Percentiles rank a stretch among this genome's conserved stretches.
phyloP scores from a whole-genome alignment of 1,284 basidiomycete genomes.

The Heterobasidion irregulare region DNA sequence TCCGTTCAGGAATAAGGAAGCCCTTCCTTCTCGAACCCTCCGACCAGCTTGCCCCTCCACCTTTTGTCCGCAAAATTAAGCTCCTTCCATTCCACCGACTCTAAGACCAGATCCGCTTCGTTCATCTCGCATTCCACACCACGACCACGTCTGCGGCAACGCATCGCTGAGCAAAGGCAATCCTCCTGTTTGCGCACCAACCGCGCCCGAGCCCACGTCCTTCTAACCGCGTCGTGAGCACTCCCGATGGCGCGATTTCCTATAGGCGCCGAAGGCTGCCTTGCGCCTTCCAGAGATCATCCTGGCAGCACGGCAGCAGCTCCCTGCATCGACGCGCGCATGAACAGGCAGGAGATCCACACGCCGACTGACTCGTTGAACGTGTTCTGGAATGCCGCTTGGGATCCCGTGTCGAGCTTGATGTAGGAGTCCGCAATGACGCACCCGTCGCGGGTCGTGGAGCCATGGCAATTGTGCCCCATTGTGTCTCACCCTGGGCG shows the following conservation, averaged over 20 bases:
- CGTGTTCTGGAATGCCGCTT: constrained; percentile 20
- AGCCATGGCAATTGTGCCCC: not conserved
- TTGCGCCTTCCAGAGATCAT: constrained; percentile 29
- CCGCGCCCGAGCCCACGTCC: too few species aligned
- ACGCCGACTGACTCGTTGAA: constrained; percentile 6
- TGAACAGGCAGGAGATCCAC: constrained; percentile 5
- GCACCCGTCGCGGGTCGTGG: constrained; percentile 21
- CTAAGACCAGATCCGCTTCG: constrained; percentile 22
- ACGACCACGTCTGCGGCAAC: constrained; percentile 29
- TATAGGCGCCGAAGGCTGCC: constrained; percentile 21
- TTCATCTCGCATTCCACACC: constrained; percentile 20
- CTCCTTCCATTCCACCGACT: constrained; percentile 30
- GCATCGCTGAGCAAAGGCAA: too few species aligned
- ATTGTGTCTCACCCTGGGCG: not conserved
- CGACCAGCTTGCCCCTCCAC: constrained; percentile 26
- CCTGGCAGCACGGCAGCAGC: constrained; percentile 24
- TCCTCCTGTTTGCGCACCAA: too few species aligned
- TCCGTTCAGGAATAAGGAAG: too few species aligned
- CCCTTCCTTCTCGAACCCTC: constrained; percentile 14
- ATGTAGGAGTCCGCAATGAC: constrained; percentile 22
- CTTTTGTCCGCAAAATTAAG: constrained; percentile 26
- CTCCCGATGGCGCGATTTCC: too few species aligned
- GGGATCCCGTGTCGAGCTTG: constrained; percentile 21
- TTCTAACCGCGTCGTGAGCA: too few species aligned
- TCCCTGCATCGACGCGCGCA: constrained; percentile 15